phyloP scores from a whole-genome alignment of 2,329 filamentous ascomycete species.

The Epichloe elymi region DNA sequence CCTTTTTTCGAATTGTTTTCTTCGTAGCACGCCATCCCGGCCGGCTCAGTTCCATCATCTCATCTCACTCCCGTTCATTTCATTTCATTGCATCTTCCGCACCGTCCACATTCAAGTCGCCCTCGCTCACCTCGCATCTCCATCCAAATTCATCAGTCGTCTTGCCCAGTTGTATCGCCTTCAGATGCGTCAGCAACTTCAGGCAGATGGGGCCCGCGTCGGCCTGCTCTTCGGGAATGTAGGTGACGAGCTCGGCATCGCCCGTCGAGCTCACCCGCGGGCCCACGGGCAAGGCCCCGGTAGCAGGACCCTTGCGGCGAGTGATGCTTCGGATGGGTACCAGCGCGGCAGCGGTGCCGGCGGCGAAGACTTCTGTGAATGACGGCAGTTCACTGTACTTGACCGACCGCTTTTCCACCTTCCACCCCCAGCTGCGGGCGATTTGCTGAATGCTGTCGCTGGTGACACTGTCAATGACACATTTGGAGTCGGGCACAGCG shows the following conservation, averaged over 20 bases:
- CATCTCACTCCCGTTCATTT: background rate
- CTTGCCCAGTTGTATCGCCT: slow-evolving; percentile 77
- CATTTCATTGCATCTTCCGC: background rate
- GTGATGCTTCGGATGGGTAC: slow-evolving; percentile 90
- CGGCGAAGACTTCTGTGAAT: slow-evolving; percentile 69
- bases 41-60: background rate
- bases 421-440: slow-evolving; percentile 68
- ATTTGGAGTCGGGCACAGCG: slow-evolving; percentile 76
- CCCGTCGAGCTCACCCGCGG: slow-evolving; percentile 26
- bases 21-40: background rate
- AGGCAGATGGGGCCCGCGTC: slow-evolving; percentile 62
- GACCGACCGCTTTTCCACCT: slow-evolving; percentile 63
- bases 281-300: slow-evolving; percentile 17
- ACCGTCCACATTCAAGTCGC: slow-evolving; percentile 29
- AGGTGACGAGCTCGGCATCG: slow-evolving; percentile 37
- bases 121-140: slow-evolving; percentile 37
- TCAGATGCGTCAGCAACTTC: slow-evolving; percentile 61
- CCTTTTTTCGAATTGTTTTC: too few species aligned
- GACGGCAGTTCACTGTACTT: slow-evolving; percentile 43
- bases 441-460: slow-evolving; percentile 67
- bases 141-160: slow-evolving; percentile 66
- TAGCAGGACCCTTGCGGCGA: slow-evolving; percentile 31
- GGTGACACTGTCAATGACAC: slow-evolving; percentile 79
- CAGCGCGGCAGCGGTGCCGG: slow-evolving; percentile 79
- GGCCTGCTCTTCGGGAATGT: slow-evolving; percentile 40